Evolutionary conservation across 768 basidiomycete species (phyloP).

Genomic region (Hemileccinum rubropunctum): DNA sequence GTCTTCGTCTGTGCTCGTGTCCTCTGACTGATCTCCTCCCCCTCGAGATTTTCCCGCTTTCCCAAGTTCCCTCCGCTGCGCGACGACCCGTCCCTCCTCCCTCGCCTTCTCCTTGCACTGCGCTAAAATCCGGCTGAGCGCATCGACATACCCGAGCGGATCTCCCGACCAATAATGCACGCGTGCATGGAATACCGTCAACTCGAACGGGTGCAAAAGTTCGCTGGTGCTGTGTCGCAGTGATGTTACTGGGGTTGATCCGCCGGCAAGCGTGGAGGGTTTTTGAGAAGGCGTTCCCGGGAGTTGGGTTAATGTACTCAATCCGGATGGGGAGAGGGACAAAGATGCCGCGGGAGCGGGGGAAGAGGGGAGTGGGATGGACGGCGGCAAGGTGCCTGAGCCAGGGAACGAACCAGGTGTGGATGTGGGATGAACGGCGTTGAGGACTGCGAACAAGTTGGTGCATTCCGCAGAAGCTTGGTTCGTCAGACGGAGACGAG

Average conservation of each 20-base stretch:
- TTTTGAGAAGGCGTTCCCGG: constrained; percentile 25
- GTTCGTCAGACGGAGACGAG: constrained; percentile 81
- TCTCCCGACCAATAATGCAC: constrained; percentile 83
- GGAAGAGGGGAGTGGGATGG: constrained; percentile 35
- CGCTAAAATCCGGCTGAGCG: constrained; percentile 57
- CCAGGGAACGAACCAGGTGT: constrained; percentile 56
- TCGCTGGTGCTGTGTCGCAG: constrained; percentile 22
- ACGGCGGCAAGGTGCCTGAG: constrained; percentile 7
- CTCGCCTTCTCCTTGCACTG: constrained; percentile 57
- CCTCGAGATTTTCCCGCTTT: not conserved
- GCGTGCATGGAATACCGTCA: constrained; percentile 67
- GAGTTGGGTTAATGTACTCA: constrained; percentile 17
- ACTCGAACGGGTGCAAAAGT: constrained; percentile 42
- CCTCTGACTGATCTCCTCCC: constrained; percentile 3
- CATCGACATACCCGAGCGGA: constrained; percentile 76
- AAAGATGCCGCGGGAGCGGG: constrained; percentile 5
- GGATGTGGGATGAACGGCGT: constrained; percentile 50
- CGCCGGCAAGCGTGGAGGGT: constrained; percentile 4
- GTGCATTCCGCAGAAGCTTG: constrained; percentile 84
- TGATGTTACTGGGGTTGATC: not conserved
- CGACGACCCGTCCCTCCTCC: constrained; percentile 21
- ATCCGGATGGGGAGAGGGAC: constrained; percentile 24
- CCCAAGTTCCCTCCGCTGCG: constrained; percentile 9
- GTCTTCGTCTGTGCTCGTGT: not conserved
- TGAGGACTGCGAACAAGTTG: constrained; percentile 72